Conservation (phyloP, 495 filamentous ascomycete species). For the Diplogelasinospora grovesii region DNA sequence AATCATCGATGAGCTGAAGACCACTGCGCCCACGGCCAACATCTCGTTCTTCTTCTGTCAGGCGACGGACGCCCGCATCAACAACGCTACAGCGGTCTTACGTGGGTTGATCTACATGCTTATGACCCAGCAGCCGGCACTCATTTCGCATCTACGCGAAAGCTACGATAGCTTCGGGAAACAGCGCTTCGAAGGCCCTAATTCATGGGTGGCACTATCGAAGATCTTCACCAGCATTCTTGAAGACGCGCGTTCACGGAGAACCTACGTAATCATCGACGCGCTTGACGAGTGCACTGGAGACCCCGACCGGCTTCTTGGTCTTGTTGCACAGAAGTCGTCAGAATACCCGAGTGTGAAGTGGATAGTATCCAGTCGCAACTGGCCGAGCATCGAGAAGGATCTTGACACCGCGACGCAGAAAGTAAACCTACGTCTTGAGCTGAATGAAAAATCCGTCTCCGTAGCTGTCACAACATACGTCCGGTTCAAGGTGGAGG, state of each 20-base stretch:
- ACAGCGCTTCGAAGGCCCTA: constrained; percentile 26
- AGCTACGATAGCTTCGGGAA: constrained; percentile 22
- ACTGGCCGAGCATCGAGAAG: constrained; percentile 28
- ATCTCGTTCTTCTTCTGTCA: constrained; percentile 44
- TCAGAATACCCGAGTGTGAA: constrained; percentile 22
- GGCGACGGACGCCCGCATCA: constrained; percentile 25
- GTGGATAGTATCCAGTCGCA: constrained; percentile 28
- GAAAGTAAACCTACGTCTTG: constrained; percentile 21
- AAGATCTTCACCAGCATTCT: constrained; percentile 28
- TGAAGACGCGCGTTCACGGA: constrained; percentile 16
- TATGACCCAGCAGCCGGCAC: constrained; percentile 22
- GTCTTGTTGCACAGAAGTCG: constrained; percentile 22
- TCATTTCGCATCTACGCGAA: constrained; percentile 26
- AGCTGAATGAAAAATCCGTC: constrained; percentile 20
- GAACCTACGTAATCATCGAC: constrained; percentile 36
- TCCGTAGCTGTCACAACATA: constrained; percentile 21
- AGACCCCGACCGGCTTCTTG: constrained; percentile 23
- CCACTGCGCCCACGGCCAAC: background rate
- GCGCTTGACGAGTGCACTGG: constrained; percentile 44
- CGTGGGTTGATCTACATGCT: constrained; percentile 37
- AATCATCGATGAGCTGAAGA: constrained; percentile 31
- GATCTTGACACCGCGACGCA: constrained; percentile 10
- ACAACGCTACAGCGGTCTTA: constrained; percentile 33
- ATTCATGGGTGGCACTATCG: constrained; percentile 24
- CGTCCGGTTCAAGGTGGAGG: constrained; percentile 26